Evolutionary conservation across 768 basidiomycete genomes (phyloP).

Genomic region (Leccinum arenicola): DNA sequence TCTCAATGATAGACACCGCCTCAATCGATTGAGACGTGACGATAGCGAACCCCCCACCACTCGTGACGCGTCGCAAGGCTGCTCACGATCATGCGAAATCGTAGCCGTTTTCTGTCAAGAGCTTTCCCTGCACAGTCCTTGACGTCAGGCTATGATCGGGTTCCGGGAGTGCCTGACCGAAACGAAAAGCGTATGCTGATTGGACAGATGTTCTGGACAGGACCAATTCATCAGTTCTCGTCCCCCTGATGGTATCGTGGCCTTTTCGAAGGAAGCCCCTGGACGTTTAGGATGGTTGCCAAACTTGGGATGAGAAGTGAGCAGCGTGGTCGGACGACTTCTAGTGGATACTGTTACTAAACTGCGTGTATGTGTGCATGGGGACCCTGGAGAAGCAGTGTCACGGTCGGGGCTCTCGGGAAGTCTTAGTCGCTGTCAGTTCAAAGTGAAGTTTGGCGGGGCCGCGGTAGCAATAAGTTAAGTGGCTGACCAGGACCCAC

Average conservation of each 20-base stretch:
- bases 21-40: conserved; percentile 6
- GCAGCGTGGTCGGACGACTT: not conserved
- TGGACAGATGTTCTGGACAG: not conserved
- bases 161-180: not conserved
- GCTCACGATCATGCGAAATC: conserved; percentile 5
- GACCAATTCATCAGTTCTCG: not conserved
- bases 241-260: not conserved
- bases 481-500: not conserved
- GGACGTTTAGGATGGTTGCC: not conserved
- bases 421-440: not conserved
- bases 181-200: not conserved
- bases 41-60: conserved; percentile 3
- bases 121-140: conserved; percentile 21
- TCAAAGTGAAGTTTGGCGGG: not conserved
- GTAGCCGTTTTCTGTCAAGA: conserved; percentile 10
- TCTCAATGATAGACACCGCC: conserved; percentile 16
- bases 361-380: not conserved
- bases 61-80: not conserved
- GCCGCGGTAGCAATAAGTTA: conserved; percentile 12
- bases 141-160: conserved; percentile 22
- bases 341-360: not conserved
- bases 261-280: not conserved
- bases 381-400: not conserved
- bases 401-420: not conserved
- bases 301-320: not conserved